Percentiles rank a stretch among this genome's conserved stretches.
These are phyloP conservation scores for Grigorovia humatica DNA, from an alignment of 805 yeast species.

Conservation along the genomic window DNA sequence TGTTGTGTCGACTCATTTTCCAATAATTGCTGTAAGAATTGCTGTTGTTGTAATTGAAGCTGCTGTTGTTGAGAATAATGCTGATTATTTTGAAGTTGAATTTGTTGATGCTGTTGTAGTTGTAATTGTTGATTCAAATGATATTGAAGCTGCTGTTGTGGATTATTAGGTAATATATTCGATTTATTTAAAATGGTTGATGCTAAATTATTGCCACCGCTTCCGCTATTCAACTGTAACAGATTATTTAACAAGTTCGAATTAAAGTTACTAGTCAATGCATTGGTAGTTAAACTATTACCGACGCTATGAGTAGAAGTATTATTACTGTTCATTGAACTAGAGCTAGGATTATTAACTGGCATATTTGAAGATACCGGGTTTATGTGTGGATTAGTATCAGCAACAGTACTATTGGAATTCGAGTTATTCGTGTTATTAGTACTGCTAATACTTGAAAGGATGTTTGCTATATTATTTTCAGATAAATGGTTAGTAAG, in stretches of 20 bases:
- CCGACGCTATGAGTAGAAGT: background rate
- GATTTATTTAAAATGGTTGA: background rate
- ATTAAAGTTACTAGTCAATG: conserved; percentile 1
- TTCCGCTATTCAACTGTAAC: background rate
- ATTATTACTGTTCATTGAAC: background rate
- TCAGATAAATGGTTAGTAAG: background rate
- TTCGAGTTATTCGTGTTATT: background rate
- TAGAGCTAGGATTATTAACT: background rate
- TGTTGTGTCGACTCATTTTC: conserved; percentile 8
- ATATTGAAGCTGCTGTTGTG: conserved; percentile 11
- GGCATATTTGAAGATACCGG: background rate
- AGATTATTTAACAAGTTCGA: background rate
- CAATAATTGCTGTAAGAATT: conserved; percentile 8
- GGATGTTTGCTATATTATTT: background rate
- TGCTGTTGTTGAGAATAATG: conserved; percentile 18
- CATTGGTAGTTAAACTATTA: background rate
- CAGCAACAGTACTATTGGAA: background rate
- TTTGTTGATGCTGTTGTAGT: conserved; percentile 13
- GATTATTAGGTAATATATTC: background rate
- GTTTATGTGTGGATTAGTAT: background rate
- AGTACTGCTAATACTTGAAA: background rate
- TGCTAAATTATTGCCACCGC: background rate
- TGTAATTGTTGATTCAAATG: conserved; percentile 14
- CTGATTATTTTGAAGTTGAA: conserved; percentile 17
- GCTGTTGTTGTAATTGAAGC: conserved; percentile 19